Evolutionary conservation across 495 filamentous ascomycete species (phyloP).

Genomic region (Hypoxylon perforatum): DNA sequence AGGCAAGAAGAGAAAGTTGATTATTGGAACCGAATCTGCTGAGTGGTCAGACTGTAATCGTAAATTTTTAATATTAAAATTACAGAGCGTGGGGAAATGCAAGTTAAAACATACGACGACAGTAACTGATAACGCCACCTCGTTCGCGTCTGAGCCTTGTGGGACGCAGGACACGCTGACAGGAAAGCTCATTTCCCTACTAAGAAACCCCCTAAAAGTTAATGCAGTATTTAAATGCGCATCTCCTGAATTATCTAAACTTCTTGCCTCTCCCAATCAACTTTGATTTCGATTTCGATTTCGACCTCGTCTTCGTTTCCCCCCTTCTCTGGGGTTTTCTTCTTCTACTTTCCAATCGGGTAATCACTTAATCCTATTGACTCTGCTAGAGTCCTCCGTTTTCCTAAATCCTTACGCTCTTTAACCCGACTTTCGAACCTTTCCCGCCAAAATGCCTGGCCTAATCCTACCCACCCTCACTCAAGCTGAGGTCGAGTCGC

Average conservation of each 20-base stretch:
- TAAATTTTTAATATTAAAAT: conserved; percentile 4
- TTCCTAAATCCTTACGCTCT: conserved; percentile 5
- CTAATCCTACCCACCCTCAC: conserved; percentile 82
- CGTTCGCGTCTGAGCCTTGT: conserved; percentile 11
- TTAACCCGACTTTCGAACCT: conserved; percentile 4
- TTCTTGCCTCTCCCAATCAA: conserved; percentile 23
- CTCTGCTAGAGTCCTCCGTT: no score
- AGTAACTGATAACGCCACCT: conserved; percentile 45
- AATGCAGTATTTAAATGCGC: conserved; percentile 37
- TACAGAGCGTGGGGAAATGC: conserved; percentile 7
- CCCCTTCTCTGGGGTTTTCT: neutral
- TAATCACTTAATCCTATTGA: neutral
- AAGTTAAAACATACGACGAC: conserved; percentile 46
- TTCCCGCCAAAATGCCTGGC: conserved; percentile 52
- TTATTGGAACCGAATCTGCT: neutral
- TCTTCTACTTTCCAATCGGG: conserved; percentile 7
- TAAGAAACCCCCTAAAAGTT: conserved; percentile 35
- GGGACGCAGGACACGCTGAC: conserved; percentile 10
- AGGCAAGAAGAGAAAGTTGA: neutral
- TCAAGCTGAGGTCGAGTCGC: conserved; percentile 78
- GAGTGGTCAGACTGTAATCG: neutral
- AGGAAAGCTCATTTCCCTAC: conserved; percentile 27
- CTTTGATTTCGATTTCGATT: conserved; percentile 9
- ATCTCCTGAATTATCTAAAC: conserved; percentile 24
- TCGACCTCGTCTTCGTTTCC: no score